Percentiles rank a stretch among this genome's conserved stretches.
phyloP scores from a whole-genome alignment of 225 moss, liverwort and hornwort genomes.

The Pseudoscleropodium purum region DNA sequence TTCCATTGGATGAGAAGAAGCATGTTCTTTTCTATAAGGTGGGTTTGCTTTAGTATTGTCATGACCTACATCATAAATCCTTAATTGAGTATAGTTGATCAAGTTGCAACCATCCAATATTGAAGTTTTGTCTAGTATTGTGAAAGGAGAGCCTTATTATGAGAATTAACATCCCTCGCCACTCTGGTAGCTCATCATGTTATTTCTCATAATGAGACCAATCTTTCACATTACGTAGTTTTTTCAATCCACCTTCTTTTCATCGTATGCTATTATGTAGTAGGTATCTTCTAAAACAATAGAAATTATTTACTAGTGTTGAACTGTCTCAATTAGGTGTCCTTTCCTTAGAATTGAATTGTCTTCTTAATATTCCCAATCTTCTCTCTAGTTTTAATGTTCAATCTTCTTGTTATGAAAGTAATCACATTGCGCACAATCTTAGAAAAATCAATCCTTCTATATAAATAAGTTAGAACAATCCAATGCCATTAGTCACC shows the following conservation, averaged over 20 bases:
- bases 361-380: background rate
- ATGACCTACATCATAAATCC: rapidly evolving
- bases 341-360: background rate
- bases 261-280: too few relatives aligned
- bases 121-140: background rate
- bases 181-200: background rate
- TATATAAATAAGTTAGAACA: too few relatives aligned
- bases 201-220: background rate
- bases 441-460: rapidly evolving
- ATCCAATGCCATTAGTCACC: too few relatives aligned
- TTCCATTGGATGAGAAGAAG: background rate
- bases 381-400: background rate
- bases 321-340: too few relatives aligned
- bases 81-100: background rate
- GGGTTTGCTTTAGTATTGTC: background rate
- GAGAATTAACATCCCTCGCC: background rate
- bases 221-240: background rate
- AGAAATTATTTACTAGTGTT: too few relatives aligned
- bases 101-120: background rate
- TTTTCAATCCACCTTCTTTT: too few relatives aligned
- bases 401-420: background rate
- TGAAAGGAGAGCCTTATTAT: background rate
- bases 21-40: background rate
- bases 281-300: too few relatives aligned
- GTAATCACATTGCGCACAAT: background rate